Base-by-base conservation (phyloP, 2,329 filamentous ascomycete genomes). In the Byssochlamys sp. region DNA sequence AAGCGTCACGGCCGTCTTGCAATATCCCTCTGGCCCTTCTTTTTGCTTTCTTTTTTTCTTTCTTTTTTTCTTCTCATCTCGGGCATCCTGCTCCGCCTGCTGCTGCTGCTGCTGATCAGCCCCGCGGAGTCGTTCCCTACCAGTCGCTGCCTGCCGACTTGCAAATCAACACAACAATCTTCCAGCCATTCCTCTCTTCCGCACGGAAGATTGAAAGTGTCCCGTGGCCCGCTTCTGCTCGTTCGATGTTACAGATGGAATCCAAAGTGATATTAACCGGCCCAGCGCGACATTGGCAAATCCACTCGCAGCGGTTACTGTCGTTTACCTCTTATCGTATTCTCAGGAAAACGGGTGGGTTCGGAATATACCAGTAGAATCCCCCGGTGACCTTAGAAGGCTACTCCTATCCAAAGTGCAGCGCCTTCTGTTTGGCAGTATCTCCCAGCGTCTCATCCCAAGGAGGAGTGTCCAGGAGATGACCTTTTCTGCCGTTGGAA, bases 401-500 rank as follows among this genome's bases (percentile, higher is more conserved):
- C 19, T 19, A 19, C 19, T 19, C 19, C 19, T 19, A 19, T 19
- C 19, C 19, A 19, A 19, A 19, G 19, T 19, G 19, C 19, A 19
- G 19, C 19, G 19, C 19, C 19, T 19, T 19, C 19, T 19, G 19
- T 19, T 19, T 19, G 19, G 19, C 27, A 24, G 28, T 3, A 7
- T 28, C 19, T 29, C 14, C 52, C 14, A 4, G 12, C 27, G 19
- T n/a, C 28, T 24, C 10, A 19, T 7, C 52, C 52, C 50, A 49
- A 35, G 19, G 1, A 51, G 27, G 48, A 10, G 26, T 25, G 1
- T 24, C 3, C 53, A 14, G 50, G 27, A 27, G 28, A 68, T 68
- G 63, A 63, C 65, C 28, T 61, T 63, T 48, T 59, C 63, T 26
- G 56, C 65, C 39, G 57, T 57, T 51, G 56, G 62, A 52, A 65